phyloP scores from a whole-genome alignment of 2,329 filamentous ascomycete species.

The Stagonosporopsis vannaccii region DNA sequence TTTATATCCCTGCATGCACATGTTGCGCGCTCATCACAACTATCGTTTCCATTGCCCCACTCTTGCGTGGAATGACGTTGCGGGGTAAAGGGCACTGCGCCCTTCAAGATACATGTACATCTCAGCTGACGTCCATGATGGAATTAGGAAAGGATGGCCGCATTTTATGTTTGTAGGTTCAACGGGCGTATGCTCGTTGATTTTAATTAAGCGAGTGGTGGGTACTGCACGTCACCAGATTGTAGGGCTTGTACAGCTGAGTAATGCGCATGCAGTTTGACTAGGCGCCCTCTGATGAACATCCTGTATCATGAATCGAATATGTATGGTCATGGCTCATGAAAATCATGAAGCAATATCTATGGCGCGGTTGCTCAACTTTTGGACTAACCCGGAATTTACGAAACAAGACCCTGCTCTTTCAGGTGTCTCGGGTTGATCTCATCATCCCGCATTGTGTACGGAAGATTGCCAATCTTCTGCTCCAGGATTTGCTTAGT shows the following conservation, averaged over 20 bases:
- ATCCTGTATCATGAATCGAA: background rate
- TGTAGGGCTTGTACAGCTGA: too few relatives aligned
- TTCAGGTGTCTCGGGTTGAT: constrained; percentile 4
- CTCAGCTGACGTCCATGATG: too few relatives aligned
- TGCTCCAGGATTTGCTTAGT: constrained; percentile 54
- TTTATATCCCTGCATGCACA: background rate
- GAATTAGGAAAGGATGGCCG: background rate
- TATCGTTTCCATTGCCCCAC: constrained; percentile 14
- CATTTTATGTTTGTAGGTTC: background rate
- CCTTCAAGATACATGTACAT: constrained; percentile 19
- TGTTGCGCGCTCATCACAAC: background rate
- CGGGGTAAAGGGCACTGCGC: constrained; percentile 22
- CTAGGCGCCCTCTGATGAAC: too few relatives aligned
- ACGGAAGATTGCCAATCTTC: constrained; percentile 47
- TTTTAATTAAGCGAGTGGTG: background rate
- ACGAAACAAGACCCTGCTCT: constrained; percentile 6
- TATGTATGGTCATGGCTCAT: background rate
- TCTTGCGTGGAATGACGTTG: constrained; percentile 17
- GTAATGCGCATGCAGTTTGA: too few relatives aligned
- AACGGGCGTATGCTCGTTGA: background rate
- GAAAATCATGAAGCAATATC: background rate
- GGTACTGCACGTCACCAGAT: background rate
- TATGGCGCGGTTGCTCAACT: background rate
- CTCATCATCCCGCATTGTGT: constrained; percentile 34
- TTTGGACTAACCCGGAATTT: background rate